phyloP scores from a whole-genome alignment of 2,329 filamentous ascomycete genomes.

The Pseudogymnoascus sp. region DNA sequence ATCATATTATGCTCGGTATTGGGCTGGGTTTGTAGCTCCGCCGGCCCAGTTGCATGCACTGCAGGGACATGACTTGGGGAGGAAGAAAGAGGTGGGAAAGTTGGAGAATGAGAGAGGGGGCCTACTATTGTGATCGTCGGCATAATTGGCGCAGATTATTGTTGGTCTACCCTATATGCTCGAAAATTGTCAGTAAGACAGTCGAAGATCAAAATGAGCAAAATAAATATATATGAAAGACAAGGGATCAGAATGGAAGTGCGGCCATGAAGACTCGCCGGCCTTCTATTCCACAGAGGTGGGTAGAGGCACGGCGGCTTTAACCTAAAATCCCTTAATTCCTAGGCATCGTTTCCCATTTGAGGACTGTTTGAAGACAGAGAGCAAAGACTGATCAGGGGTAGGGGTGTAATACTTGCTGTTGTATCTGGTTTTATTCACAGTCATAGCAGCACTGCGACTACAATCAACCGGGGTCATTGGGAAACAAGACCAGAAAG shows the following conservation, averaged over 20 bases:
- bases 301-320: not conserved
- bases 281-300: not conserved
- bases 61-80: not conserved
- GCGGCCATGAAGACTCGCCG: not conserved
- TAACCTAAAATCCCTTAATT: conserved; percentile 8
- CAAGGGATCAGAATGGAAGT: conserved; percentile 3
- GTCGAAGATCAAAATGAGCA: not conserved
- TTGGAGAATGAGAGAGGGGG: not conserved
- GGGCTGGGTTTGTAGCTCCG: not conserved
- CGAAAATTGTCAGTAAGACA: not conserved
- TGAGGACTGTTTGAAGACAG: not conserved
- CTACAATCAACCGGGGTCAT: not conserved
- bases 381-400: not conserved
- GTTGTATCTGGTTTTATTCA: not conserved
- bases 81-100: not conserved
- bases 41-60: not conserved
- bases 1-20: conserved; percentile 7
- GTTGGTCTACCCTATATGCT: not conserved
- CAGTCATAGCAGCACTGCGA: not conserved
- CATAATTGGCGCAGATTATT: not conserved
- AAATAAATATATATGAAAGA: not conserved
- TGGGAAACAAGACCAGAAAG: not conserved
- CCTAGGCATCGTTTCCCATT: conserved; percentile 3
- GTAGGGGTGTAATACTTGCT: not conserved
- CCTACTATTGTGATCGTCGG: not conserved